Evolutionary conservation across 371 early-diverging fungal species (phyloP), one percentile per base, ranked within the genome.

Genomic region (Haplosporangium sp.): DNA sequence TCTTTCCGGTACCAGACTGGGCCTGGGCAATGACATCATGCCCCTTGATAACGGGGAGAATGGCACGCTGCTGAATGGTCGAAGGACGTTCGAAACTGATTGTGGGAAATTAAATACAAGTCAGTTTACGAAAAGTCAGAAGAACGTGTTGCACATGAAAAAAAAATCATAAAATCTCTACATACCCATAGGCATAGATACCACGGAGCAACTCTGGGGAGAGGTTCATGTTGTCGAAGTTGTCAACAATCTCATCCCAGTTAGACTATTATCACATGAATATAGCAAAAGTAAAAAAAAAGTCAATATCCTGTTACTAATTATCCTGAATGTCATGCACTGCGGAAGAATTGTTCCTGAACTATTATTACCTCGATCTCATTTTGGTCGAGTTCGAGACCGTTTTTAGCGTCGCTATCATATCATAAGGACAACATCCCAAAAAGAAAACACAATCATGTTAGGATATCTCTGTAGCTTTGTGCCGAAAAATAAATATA

Each of bases 1-100:
- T 98, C 83, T 98, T 98, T 77, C 99, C 99, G 59, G 98, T 98
- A 85, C 99, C 98, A 75, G 97, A 97, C 84, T 97, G 96, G 44
- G 98, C 97, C 86, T 97, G 97, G 44, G 96, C 96, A 81, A 96
- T 96, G 71, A 97, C 95, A 88, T 97, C 96, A 75, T 91, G 91
- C 40, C 94, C 94, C 85, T 88, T 89, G 72, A 94, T 84, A 52
- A 96, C 94, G 60, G 95, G 94, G 85, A 92, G 86, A 72, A 97
- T 97, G 72, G 96, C 97, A 84, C 94, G 90, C 81, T 95, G 94
- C 87, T 97, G 97, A 89, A 97, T 96, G 72, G 93, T 89, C 58
- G 96, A 95, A 52, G 96, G 96, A 76, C 91, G 90, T 79, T 96
- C 96, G 85, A 95, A 96, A 88, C 91, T 90, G 65, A 34, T 8